Percentiles rank a stretch among this genome's conserved stretches.
phyloP scores from a whole-genome alignment of 2,329 filamentous ascomycete species.

The Thelonectria discophora region DNA sequence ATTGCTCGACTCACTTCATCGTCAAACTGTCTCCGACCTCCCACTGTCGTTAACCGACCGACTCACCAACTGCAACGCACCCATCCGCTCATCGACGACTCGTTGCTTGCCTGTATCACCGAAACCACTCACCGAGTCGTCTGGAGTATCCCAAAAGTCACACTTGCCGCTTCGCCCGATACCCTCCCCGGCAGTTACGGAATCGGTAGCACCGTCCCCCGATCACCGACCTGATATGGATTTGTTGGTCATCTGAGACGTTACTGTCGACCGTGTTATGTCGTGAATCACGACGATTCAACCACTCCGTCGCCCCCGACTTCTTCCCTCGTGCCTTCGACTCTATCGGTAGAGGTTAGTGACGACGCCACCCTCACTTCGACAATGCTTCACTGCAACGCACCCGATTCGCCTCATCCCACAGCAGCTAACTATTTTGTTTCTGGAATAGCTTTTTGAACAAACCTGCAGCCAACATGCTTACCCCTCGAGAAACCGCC shows the following conservation, averaged over 20 bases:
- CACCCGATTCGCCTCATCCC: background rate
- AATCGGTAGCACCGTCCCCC: conserved; percentile 28
- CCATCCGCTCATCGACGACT: conserved; percentile 17
- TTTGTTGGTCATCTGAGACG: conserved; percentile 34
- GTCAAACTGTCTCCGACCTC: conserved; percentile 4
- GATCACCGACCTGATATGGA: conserved; percentile 38
- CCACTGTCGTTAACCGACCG: conserved; percentile 18
- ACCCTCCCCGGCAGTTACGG: conserved; percentile 24
- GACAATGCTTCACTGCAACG: background rate
- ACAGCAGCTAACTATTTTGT: background rate
- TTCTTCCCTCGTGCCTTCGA: conserved; percentile 25
- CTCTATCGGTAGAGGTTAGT: conserved; percentile 38
- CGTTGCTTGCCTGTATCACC: conserved; percentile 35
- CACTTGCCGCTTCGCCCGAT: conserved; percentile 21
- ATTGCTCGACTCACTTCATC: conserved; percentile 12
- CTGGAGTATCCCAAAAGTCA: conserved; percentile 8
- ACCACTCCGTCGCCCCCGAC: conserved; percentile 31
- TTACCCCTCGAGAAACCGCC: conserved; percentile 32
- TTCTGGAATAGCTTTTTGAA: conserved; percentile 1
- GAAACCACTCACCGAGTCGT: conserved; percentile 30
- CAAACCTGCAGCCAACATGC: conserved; percentile 34
- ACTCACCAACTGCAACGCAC: conserved; percentile 19
- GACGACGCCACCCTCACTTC: conserved; percentile 4
- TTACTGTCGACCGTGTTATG: conserved; percentile 34
- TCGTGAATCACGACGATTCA: conserved; percentile 36